Base-by-base conservation (phyloP, 306 rosid genomes). In the Rosa lucieae region DNA sequence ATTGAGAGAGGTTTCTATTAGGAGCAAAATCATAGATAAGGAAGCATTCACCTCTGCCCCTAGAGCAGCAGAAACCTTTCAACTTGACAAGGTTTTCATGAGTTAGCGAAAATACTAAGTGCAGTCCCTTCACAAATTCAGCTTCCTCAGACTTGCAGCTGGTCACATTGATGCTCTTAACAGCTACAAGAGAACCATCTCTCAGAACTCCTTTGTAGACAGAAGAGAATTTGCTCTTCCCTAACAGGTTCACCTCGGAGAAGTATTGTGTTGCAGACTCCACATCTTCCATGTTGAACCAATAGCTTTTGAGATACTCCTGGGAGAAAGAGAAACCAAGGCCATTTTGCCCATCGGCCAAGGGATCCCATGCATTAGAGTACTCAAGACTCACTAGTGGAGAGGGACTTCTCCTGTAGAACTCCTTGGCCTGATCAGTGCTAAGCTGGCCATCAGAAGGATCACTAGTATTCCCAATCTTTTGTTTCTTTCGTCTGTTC, bases 51-150 rank as follows among this genome's bases (percentile, higher is more conserved):
- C 98, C 95, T 81, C 99, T 87, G 44, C 97, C 84, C 44, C 86
- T 88, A 4, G 99, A 95, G 90, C 98, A 92, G 84, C 99, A 95
- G 78, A 93, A 95, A 70, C 99, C 99, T 86, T 91, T 91, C 82
- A 95, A 70, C 79, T 80, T 89, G 66, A 85, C 92, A 42, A 95
- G 85, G 79, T 95, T 95, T 82, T 88, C 93, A 67, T 95, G 98
- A 72, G 85, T 84, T 73, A 95, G 79, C 21, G 99, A 93, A 73
- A 90, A 84, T 52, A 93, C 58, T 23, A 93, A 79, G 73, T 75
- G 79, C 85, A 95, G 76, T 35, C 98, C 99, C 55, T 83, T 80
- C 32, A 88, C 86, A 87, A 95, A 93, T 76, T 93, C 98, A 10
- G 84, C 87, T 80, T 95, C 99, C 67, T 95, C 99, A 0, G 93